Evolutionary conservation across 345 rosid species (phyloP).

Genomic region (Excoecaria cochinchinensis): DNA sequence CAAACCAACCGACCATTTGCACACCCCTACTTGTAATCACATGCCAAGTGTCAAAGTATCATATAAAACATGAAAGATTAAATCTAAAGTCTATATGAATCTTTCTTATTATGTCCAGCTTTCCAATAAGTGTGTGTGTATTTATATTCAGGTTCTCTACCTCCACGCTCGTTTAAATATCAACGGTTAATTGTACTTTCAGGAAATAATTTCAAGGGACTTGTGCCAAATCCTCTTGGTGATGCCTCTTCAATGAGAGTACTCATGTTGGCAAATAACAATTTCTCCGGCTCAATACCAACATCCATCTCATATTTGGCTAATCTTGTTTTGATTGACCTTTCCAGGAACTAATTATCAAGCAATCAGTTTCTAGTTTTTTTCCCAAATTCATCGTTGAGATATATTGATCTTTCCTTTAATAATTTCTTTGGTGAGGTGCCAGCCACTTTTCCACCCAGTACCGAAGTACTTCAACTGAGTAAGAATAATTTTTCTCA

Average conservation of each 20-base stretch:
- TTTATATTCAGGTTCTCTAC: too few relatives aligned
- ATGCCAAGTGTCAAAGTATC: too few relatives aligned
- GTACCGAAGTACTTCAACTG: neutral
- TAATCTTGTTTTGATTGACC: neutral
- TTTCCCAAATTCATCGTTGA: neutral
- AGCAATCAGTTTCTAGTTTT: neutral
- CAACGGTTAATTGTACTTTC: too few relatives aligned
- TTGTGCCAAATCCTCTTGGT: neutral
- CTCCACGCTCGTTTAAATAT: too few relatives aligned
- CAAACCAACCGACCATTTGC: too few relatives aligned
- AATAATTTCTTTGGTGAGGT: neutral
- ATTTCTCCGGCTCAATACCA: neutral
- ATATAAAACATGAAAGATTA: too few relatives aligned
- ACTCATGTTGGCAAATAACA: slow-evolving; percentile 1
- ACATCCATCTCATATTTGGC: neutral
- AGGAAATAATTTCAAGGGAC: too few relatives aligned
- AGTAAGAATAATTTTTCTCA: slow-evolving; percentile 27
- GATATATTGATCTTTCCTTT: slow-evolving; percentile 2
- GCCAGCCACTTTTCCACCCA: neutral
- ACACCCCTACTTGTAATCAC: too few relatives aligned
- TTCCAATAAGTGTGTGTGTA: too few relatives aligned
- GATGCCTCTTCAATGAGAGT: neutral
- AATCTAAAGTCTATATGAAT: too few relatives aligned
- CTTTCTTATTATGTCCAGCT: too few relatives aligned
- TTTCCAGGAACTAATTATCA: slow-evolving; percentile 5